Evolutionary conservation across 2,329 filamentous ascomycete species (phyloP).

Genomic region (Chaetomiaceae sp.): DNA sequence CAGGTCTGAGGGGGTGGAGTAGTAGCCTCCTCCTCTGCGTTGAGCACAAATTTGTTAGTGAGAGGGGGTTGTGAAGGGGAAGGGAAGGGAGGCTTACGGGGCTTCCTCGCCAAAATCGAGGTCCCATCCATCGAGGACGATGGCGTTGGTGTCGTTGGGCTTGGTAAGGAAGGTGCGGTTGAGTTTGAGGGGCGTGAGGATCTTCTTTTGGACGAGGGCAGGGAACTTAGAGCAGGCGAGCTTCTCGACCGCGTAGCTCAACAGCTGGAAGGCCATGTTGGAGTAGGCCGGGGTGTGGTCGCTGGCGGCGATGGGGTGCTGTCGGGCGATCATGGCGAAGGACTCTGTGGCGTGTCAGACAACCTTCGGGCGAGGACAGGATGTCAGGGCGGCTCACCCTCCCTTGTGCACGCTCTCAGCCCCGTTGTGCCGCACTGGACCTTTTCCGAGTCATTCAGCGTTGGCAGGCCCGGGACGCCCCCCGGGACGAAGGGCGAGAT

Average conservation of each 20-base stretch:
- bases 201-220: conserved; percentile 25
- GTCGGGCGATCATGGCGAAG: conserved; percentile 22
- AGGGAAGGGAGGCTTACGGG: conserved; percentile 17
- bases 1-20: conserved; percentile 15
- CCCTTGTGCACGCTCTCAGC: conserved; percentile 11
- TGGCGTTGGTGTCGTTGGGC: conserved; percentile 20
- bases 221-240: conserved; percentile 32
- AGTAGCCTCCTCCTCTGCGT: conserved; percentile 33
- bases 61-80: background rate
- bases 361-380: no score
- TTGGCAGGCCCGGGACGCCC: conserved; percentile 12
- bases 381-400: conserved; percentile 4
- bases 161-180: conserved; percentile 25
- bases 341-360: conserved; percentile 8
- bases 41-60: background rate
- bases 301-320: conserved; percentile 30
- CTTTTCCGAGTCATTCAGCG: conserved; percentile 9
- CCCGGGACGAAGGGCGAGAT: background rate
- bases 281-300: conserved; percentile 30
- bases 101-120: conserved; percentile 25
- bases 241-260: conserved; percentile 35
- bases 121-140: conserved; percentile 26
- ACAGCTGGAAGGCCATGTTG: conserved; percentile 34
- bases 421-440: conserved; percentile 10
- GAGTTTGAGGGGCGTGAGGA: conserved; percentile 32